Percentiles rank a stretch among this genome's conserved stretches.
phyloP scores from a whole-genome alignment of 306 rosid genomes.

The Lupinus albus region DNA sequence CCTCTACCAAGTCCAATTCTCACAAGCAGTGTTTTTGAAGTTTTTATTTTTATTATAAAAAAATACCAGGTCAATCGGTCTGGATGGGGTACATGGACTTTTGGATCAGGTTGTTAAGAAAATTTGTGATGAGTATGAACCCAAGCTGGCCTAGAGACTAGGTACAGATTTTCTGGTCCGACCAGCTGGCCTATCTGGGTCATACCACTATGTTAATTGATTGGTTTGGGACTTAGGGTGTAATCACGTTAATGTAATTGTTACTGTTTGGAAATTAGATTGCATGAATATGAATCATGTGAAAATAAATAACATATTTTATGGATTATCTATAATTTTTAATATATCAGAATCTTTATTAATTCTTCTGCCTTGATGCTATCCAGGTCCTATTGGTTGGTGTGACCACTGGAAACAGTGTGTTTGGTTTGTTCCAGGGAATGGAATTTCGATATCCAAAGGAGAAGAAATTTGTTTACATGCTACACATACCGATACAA shows the following conservation, averaged over 20 bases:
- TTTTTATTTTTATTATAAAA: no score
- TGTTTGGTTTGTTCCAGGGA: conserved; percentile 91
- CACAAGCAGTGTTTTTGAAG: no score
- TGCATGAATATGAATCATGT: conserved; percentile 29
- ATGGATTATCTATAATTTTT: conserved; percentile 21
- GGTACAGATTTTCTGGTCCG: no score
- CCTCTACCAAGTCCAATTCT: no score
- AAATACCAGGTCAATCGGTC: no score
- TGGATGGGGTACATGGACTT: no score
- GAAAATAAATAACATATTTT: not conserved
- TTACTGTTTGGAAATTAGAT: conserved; percentile 27
- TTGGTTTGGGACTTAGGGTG: not conserved
- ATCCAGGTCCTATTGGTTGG: conserved; percentile 71
- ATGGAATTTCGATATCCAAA: conserved; percentile 56
- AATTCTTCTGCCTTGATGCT: conserved; percentile 40
- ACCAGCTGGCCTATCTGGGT: no score
- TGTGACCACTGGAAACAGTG: conserved; percentile 99
- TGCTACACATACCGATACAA: conserved; percentile 69
- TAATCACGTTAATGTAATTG: not conserved
- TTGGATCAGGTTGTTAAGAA: no score
- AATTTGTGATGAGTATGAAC: no score
- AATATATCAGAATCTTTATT: conserved; percentile 25
- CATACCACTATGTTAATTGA: conserved; percentile 8
- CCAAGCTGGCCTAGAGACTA: no score
- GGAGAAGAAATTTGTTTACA: conserved; percentile 61